Conservation (phyloP, 2,329 filamentous ascomycete species). For the Gliomastix tumulicola region DNA sequence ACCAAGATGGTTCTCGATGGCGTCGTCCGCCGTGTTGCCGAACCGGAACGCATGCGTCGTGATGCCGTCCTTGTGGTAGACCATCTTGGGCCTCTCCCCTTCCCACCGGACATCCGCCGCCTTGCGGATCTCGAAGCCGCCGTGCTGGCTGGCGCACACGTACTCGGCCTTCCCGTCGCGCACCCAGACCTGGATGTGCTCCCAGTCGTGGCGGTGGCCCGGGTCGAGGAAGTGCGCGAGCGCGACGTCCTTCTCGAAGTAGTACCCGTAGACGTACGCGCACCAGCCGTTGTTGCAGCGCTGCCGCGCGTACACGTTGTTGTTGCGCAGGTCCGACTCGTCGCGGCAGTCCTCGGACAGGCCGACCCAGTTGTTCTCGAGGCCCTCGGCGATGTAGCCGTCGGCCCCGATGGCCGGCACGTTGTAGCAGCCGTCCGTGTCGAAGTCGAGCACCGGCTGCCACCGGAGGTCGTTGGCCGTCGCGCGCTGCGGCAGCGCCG, state of each 20-base stretch:
- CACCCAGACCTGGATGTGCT: conserved; percentile 24
- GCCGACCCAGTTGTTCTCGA: conserved; percentile 17
- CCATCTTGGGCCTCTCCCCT: conserved; percentile 23
- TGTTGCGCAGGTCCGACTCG: conserved; percentile 22
- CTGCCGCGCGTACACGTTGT: conserved; percentile 32
- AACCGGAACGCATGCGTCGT: conserved; percentile 28
- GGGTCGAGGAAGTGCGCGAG: conserved; percentile 13
- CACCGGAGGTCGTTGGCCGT: conserved; percentile 12
- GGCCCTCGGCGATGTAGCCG: conserved; percentile 21
- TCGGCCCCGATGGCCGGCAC: conserved; percentile 25
- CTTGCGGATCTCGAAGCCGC: conserved; percentile 15
- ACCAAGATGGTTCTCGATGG: conserved; percentile 22
- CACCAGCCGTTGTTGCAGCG: conserved; percentile 36
- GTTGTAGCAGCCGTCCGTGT: conserved; percentile 29
- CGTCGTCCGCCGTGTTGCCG: conserved; percentile 12
- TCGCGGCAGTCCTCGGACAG: conserved; percentile 21
- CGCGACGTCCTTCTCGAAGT: conserved; percentile 31
- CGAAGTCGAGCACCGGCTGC: conserved; percentile 17
- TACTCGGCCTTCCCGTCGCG: conserved; percentile 14
- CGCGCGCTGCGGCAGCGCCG: conserved; percentile 10
- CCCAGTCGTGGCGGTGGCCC: conserved; percentile 31
- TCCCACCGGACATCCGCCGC: conserved; percentile 17
- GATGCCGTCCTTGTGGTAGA: conserved; percentile 28
- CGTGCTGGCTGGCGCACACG: conserved; percentile 22
- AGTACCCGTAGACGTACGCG: conserved; percentile 33